phyloP scores from a whole-genome alignment of 129 eudicot genomes.

The Saussurea involucrata region DNA sequence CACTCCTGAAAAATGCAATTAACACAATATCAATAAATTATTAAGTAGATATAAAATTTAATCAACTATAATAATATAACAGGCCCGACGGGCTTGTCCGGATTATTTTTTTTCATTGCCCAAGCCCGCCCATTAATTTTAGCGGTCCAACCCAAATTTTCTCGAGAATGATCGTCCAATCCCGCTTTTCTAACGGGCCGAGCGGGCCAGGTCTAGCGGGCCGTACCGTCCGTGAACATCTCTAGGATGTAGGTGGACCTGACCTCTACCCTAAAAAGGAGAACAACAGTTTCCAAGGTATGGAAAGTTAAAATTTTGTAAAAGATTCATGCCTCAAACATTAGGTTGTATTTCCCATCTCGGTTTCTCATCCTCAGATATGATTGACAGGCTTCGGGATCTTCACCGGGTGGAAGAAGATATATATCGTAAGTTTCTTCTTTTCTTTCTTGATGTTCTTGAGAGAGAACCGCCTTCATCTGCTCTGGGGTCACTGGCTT shows the following conservation, averaged over 20 bases:
- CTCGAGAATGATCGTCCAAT: too few species aligned
- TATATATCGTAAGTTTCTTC: conserved; percentile 97
- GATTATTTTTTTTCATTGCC: too few species aligned
- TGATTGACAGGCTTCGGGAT: conserved; percentile 96
- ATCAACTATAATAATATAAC: too few species aligned
- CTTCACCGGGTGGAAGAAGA: conserved; percentile 98
- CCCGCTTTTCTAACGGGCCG: too few species aligned
- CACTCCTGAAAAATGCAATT: conserved; percentile 71
- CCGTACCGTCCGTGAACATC: too few species aligned
- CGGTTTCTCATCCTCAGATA: conserved; percentile 94
- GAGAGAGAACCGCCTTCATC: conserved; percentile 69
- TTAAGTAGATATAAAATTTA: too few species aligned
- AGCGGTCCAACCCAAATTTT: too few species aligned
- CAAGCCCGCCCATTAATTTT: too few species aligned
- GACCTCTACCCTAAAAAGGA: background rate
- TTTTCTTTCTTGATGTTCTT: conserved; percentile 51
- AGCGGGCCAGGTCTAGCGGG: too few species aligned
- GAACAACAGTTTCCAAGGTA: background rate
- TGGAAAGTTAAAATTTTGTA: background rate
- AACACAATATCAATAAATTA: too few species aligned
- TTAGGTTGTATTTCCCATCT: conserved; percentile 94
- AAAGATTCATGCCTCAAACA: conserved; percentile 75
- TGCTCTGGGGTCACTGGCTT: conserved; percentile 63
- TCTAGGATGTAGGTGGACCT: background rate
- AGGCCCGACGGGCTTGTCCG: too few species aligned